Base-by-base conservation (phyloP, 495 filamentous ascomycete genomes). In the Poronia punctata region DNA sequence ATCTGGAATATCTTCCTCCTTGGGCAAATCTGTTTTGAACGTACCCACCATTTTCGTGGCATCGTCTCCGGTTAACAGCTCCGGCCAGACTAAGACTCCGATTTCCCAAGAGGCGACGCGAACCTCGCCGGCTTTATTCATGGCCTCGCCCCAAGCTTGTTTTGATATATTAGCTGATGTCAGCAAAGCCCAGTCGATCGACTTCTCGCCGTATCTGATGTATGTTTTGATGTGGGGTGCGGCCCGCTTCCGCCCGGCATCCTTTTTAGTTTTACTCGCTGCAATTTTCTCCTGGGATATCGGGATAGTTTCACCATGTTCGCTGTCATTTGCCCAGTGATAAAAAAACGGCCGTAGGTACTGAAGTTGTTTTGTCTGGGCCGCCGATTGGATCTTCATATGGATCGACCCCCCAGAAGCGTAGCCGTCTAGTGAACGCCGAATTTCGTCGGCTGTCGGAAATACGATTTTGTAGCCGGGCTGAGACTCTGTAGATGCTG, bases 221-320 rank as follows among this genome's bases (percentile, higher is more conserved):
- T 92, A 95, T 0, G 88, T 94, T 57, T 95, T 95, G 48, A 94
- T 84, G 53, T 95, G 88, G 0, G 88, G 88, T 3, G 88, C 88
- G 3, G 88, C 88, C n/a, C 76, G 71, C n/a, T 76, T 68, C 30
- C 88, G 71, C 8, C 82, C 76, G 27, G 74, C 66, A 11, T 67
- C 64, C 20, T 47, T 48, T 50, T 25, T 8, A 18, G 26, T 33
- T 14, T 10, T 35, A 38, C 14, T 24, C n/a, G n/a, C n/a, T n/a
- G n/a, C n/a, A n/a, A n/a, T n/a, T n/a, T n/a, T n/a, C 21, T 29
- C 35, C 11, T 11, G 29, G 3, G n/a, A 29, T 20, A 6, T 28
- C 7, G 17, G 27, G 32, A 22, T 11, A 15, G 4, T n/a, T 5
- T 38, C 43, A 10, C 61, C 65, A 30, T 74, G 65, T 3, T 70